These are phyloP conservation scores for Oryza officinalis DNA, from an alignment of 176 grass and related monocot genomes.

Conservation along the genomic window DNA sequence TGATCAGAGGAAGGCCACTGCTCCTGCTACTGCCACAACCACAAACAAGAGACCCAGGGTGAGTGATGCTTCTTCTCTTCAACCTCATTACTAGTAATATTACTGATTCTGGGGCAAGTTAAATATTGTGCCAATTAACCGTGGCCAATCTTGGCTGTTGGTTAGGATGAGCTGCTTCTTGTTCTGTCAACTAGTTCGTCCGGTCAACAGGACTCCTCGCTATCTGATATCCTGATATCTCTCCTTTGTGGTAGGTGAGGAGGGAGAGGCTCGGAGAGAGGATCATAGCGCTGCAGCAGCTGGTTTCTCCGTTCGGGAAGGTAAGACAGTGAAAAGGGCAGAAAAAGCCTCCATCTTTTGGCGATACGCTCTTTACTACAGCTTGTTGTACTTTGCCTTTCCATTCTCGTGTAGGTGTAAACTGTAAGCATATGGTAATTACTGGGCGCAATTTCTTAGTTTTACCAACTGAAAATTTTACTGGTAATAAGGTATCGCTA, in stretches of 20 bases:
- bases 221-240: too few relatives aligned
- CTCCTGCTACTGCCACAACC: neutral
- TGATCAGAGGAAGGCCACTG: constrained; percentile 30
- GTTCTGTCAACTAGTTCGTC: neutral
- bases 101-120: neutral
- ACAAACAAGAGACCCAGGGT: constrained; percentile 53
- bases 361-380: constrained; percentile 32
- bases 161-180: constrained; percentile 10
- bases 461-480: neutral
- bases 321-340: constrained; percentile 31
- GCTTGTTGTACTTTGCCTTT: constrained; percentile 17
- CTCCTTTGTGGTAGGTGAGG: constrained; percentile 44
- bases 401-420: constrained; percentile 23
- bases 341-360: constrained; percentile 32
- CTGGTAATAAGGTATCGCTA: neutral
- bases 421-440: neutral
- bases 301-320: constrained; percentile 87
- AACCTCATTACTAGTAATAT: neutral
- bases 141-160: neutral
- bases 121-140: neutral
- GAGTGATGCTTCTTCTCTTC: neutral
- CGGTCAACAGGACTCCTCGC: neutral
- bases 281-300: constrained; percentile 80
- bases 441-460: neutral
- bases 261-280: constrained; percentile 68